phyloP scores from a whole-genome alignment of 805 yeast genomes.

The Soucietia sequanensis region DNA sequence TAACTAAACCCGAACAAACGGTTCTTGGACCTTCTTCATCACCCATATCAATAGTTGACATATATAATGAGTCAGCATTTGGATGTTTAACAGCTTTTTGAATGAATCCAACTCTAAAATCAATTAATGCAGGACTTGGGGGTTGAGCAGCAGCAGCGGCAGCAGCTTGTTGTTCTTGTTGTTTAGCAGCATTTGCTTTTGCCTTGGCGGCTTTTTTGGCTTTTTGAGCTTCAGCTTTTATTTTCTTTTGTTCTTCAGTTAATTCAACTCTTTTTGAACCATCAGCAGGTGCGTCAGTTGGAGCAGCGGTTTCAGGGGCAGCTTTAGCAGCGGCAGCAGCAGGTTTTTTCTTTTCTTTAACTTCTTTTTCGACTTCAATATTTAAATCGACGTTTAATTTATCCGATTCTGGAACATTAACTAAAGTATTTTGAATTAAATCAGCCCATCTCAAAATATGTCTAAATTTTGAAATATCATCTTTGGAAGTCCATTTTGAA shows the following conservation, averaged over 20 bases:
- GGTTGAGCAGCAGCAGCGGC: constrained; percentile 57
- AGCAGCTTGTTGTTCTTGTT: constrained; percentile 44
- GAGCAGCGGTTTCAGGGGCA: constrained; percentile 43
- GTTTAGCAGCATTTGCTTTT: constrained; percentile 51
- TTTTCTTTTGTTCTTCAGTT: constrained; percentile 43
- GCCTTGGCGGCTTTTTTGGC: constrained; percentile 67
- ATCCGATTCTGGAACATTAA: constrained; percentile 50
- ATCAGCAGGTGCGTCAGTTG: constrained; percentile 5
- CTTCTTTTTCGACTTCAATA: constrained; percentile 70
- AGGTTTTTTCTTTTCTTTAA: constrained; percentile 59
- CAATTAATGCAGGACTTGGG: constrained; percentile 81
- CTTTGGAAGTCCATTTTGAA: constrained; percentile 50
- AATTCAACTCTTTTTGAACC: constrained; percentile 16
- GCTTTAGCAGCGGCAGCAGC: constrained; percentile 33
- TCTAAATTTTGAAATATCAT: constrained; percentile 63
- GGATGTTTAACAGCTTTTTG: constrained; percentile 97
- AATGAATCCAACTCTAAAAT: constrained; percentile 93
- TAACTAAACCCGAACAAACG: constrained; percentile 95
- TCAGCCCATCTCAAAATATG: constrained; percentile 94
- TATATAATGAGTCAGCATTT: constrained; percentile 94
- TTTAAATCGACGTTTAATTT: constrained; percentile 57
- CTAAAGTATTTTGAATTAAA: constrained; percentile 68
- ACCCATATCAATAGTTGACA: constrained; percentile 95
- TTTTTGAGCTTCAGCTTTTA: constrained; percentile 57
- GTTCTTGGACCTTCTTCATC: constrained; percentile 98